A percentile compares a stretch with the other conserved stretches of the same genome.
phyloP scores from a whole-genome alignment of 441 rosid species.

The Iberis amara region DNA sequence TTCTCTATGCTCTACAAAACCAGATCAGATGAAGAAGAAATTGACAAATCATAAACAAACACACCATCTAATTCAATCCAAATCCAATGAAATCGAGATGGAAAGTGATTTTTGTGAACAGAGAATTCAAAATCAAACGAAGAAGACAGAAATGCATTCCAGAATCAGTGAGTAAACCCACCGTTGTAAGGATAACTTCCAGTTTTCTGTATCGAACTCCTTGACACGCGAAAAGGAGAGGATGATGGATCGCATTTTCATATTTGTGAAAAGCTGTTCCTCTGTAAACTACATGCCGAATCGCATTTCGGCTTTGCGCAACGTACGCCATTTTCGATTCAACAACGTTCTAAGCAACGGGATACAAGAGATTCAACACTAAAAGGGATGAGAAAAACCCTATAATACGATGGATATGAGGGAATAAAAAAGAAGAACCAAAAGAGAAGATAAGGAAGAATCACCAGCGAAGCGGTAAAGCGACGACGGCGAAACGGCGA shows the following conservation, averaged over 20 bases:
- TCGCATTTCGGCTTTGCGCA: slow-evolving; percentile 45
- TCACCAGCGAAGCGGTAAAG: slow-evolving; percentile 9
- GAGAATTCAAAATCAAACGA: neutral
- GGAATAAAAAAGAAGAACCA: neutral
- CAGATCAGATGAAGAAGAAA: slow-evolving; percentile 12
- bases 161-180: slow-evolving; percentile 11
- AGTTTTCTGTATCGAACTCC: slow-evolving; percentile 64
- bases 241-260: slow-evolving; percentile 45
- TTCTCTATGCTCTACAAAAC: slow-evolving; percentile 60
- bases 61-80: neutral
- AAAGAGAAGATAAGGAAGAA: neutral
- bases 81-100: too few species aligned
- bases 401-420: neutral
- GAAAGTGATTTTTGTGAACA: neutral
- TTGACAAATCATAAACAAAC: slow-evolving; percentile 12
- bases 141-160: neutral
- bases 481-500: neutral
- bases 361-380: slow-evolving; percentile 5
- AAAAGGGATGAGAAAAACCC: neutral
- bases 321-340: slow-evolving; percentile 41
- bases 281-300: slow-evolving; percentile 36
- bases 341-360: neutral
- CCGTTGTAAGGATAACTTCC: slow-evolving; percentile 82
- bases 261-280: slow-evolving; percentile 31
- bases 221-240: slow-evolving; percentile 55